phyloP scores from a whole-genome alignment of 1,284 basidiomycete species.

The Omphalotus olearius region DNA sequence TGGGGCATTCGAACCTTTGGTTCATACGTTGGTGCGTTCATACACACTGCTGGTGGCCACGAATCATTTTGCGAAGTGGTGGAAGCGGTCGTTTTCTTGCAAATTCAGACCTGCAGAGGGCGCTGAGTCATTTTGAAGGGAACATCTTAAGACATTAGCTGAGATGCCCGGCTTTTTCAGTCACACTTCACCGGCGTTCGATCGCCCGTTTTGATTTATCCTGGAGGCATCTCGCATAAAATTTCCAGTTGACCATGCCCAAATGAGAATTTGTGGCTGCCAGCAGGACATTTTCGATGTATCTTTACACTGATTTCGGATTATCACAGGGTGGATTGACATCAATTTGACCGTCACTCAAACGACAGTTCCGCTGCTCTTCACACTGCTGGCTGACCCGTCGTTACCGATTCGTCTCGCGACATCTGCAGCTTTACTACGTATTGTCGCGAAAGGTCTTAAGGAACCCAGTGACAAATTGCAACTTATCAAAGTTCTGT shows the following conservation, averaged over 20 bases:
- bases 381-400: constrained; percentile 79
- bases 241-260: neutral
- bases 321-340: constrained; percentile 87
- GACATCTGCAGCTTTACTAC: constrained; percentile 75
- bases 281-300: constrained; percentile 49
- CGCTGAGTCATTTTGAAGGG: too few relatives aligned
- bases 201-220: too few relatives aligned
- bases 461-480: constrained; percentile 92
- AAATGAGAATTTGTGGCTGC: neutral
- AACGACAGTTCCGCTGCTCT: constrained; percentile 82
- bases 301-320: neutral
- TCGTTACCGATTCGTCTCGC: constrained; percentile 81
- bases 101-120: too few relatives aligned
- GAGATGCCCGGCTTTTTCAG: too few relatives aligned
- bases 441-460: constrained; percentile 89
- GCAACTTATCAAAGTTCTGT: constrained; percentile 86
- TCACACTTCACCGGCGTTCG: too few relatives aligned
- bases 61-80: neutral
- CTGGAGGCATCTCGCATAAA: too few relatives aligned
- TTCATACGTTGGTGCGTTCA: constrained; percentile 86
- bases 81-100: too few relatives aligned
- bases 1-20: constrained; percentile 89
- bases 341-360: constrained; percentile 95
- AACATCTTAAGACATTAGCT: too few relatives aligned
- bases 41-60: neutral